phyloP scores from a whole-genome alignment of 176 grass and related monocot species.

The Aegilops bicornis region DNA sequence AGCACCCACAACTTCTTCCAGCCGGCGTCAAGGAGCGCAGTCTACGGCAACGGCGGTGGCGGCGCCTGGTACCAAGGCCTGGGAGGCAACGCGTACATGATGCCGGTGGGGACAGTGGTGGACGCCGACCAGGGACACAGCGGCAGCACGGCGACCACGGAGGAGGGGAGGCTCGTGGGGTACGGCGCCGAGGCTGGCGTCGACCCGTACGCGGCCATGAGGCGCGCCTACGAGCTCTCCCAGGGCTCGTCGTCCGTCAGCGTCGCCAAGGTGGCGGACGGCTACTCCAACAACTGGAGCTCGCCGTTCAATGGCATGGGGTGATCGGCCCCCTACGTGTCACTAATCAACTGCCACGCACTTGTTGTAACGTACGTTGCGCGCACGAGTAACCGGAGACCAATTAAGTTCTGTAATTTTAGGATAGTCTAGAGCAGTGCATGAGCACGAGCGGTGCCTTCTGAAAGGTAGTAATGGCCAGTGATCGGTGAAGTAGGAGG shows the following conservation, averaged over 20 bases:
- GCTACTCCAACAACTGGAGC: slow-evolving; percentile 52
- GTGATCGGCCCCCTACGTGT: slow-evolving; percentile 16
- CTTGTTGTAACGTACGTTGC: slow-evolving; percentile 10
- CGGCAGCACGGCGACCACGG: slow-evolving; percentile 38
- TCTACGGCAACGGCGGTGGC: slow-evolving; percentile 16
- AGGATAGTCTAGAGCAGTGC: slow-evolving; percentile 31
- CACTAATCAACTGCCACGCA: not conserved
- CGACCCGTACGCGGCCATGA: slow-evolving; percentile 47
- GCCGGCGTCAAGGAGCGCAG: slow-evolving; percentile 37
- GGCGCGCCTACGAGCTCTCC: slow-evolving; percentile 59
- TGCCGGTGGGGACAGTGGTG: slow-evolving; percentile 44
- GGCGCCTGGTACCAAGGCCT: slow-evolving; percentile 33
- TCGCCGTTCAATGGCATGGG: slow-evolving; percentile 59
- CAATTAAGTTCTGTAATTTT: slow-evolving; percentile 8
- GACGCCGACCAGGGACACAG: slow-evolving; percentile 43
- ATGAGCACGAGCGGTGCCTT: slow-evolving; percentile 25
- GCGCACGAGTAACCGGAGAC: not conserved
- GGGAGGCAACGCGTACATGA: slow-evolving; percentile 35
- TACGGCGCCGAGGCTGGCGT: slow-evolving; percentile 31
- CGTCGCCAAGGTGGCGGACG: slow-evolving; percentile 53
- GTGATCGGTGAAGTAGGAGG: slow-evolving; percentile 36
- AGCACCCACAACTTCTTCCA: slow-evolving; percentile 59
- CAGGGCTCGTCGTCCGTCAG: slow-evolving; percentile 53
- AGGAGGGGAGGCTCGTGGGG: slow-evolving; percentile 46
- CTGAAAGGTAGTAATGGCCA: slow-evolving; percentile 56